These are phyloP conservation scores for Vigna mungo DNA, from an alignment of 306 rosid genomes.

Conservation along the genomic window DNA sequence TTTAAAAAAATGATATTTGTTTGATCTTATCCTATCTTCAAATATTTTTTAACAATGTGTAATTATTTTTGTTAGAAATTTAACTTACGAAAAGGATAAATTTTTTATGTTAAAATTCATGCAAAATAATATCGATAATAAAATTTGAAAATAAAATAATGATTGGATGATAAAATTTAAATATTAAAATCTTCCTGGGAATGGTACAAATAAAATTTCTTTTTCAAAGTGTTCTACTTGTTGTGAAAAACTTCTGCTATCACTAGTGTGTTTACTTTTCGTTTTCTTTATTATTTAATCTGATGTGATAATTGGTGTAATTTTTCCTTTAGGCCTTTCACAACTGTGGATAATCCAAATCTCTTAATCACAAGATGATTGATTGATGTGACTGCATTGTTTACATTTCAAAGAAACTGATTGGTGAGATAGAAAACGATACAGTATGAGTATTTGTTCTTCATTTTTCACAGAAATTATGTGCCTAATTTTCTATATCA, in stretches of 20 bases:
- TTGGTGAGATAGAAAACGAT: neutral
- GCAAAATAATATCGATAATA: no score
- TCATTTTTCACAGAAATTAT: conserved; percentile 14
- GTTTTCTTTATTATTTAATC: neutral
- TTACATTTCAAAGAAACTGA: neutral
- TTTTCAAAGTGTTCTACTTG: neutral
- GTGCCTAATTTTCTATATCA: neutral
- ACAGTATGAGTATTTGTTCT: neutral
- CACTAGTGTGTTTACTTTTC: neutral
- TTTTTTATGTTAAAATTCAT: no score
- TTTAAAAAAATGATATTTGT: no score
- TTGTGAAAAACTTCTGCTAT: neutral
- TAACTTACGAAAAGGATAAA: no score
- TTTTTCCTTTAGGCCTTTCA: neutral
- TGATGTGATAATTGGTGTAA: neutral
- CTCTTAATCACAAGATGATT: neutral
- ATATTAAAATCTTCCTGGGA: neutral
- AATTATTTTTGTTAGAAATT: no score
- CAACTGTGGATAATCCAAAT: neutral
- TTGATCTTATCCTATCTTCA: no score
- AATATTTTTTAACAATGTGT: no score
- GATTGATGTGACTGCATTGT: neutral
- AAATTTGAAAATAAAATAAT: no score
- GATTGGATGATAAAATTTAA: neutral
- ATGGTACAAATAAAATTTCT: neutral